Base-by-base conservation (phyloP, 306 rosid genomes). In the Ammopiptanthus mongolicus region DNA sequence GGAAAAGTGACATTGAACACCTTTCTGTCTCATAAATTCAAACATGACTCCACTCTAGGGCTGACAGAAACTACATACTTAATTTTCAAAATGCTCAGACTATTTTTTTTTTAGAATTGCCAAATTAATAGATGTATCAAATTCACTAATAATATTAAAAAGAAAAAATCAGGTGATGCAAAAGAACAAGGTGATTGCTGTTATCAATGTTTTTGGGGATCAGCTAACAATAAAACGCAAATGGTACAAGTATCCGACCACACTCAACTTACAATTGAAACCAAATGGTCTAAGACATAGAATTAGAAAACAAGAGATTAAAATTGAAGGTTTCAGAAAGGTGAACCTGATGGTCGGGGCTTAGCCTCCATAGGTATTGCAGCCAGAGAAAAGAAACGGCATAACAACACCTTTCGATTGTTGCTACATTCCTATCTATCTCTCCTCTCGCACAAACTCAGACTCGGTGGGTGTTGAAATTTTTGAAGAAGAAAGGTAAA, bases 301-400 rank as follows among this genome's bases (percentile, higher is more conserved):
- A 9, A 39, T n/a, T 6, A 23, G 51, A 57, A 77, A 75, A 5
- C 0, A 33, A 69, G 17, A 68, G 1, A 22, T 22, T 37, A 56
- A n/a, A n/a, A n/a, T n/a, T n/a, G n/a, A 57, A 63, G 53, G 29
- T 41, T 71, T 22, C 0, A 55, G 11, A 52, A 79, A 79, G 82
- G 84, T 74, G 79, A 36, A 51, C 18, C 4, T 44, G 84, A 62
- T 33, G 74, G 36, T 53, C 37, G 77, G 21, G 58, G 65, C 21
- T 81, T 60, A 7, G 79, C 15, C 13, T 51, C 84, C 86, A 83
- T 56, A 21, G 61, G 21, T 34, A 74, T 61, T 60, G 46, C 46
- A 57, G 66, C n/a, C n/a, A n/a, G n/a, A n/a, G n/a, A n/a, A n/a
- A n/a, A 60, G 39, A 52, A 47, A 44, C 34, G 41, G 74, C 83